Conservation (phyloP, 495 filamentous ascomycete genomes). For the Penicillium canescens region DNA sequence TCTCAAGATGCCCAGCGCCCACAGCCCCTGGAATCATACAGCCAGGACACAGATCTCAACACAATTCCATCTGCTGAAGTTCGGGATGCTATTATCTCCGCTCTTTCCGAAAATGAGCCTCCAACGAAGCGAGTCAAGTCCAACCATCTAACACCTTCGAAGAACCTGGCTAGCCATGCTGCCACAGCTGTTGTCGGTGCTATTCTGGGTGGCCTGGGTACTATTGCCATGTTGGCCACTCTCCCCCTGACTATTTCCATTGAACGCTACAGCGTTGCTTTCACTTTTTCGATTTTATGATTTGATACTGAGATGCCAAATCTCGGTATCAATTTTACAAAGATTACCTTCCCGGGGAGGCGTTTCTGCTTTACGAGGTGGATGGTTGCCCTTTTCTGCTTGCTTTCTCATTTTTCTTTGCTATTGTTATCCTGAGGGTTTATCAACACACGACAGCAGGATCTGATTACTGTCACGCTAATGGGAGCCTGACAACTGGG, state of each 20-base stretch:
- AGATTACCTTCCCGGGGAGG: not conserved
- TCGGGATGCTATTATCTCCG: slow-evolving; percentile 17
- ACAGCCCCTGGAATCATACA: slow-evolving; percentile 5
- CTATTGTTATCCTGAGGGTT: not conserved
- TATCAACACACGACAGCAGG: not conserved
- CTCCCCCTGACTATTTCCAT: slow-evolving; percentile 45
- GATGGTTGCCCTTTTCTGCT: not conserved
- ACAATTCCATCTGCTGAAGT: slow-evolving; percentile 11
- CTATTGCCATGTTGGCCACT: slow-evolving; percentile 48
- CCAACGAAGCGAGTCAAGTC: slow-evolving; percentile 37
- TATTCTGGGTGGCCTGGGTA: slow-evolving; percentile 48
- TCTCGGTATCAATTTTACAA: slow-evolving; percentile 3
- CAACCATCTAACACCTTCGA: slow-evolving; percentile 8
- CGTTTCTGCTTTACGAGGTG: slow-evolving; percentile 1
- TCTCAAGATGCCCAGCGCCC: slow-evolving; percentile 9
- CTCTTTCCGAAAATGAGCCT: slow-evolving; percentile 21
- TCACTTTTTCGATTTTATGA: not conserved
- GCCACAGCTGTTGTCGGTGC: slow-evolving; percentile 46
- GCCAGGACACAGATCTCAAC: slow-evolving; percentile 30
- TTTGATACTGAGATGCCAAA: not conserved
- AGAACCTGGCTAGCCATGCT: slow-evolving; percentile 38
- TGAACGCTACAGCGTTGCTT: slow-evolving; percentile 1
- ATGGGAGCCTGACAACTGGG: not conserved
- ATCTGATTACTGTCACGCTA: not conserved
- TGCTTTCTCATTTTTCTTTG: not conserved